These are phyloP conservation scores for Penicillium decumbens DNA, from an alignment of 2,329 filamentous ascomycete species.

Conservation along the genomic window DNA sequence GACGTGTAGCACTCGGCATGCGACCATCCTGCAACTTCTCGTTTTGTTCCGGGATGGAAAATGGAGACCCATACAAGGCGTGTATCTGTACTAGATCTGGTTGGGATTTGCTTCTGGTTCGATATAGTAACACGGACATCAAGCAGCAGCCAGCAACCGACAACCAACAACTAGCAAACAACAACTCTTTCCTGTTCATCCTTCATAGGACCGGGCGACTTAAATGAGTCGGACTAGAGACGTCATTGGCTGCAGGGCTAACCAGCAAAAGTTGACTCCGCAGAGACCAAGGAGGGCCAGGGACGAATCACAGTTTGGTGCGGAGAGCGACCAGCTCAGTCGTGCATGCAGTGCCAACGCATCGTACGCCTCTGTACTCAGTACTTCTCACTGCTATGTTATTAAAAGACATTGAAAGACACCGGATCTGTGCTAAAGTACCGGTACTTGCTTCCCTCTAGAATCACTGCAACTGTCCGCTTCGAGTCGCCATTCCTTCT, in stretches of 20 bases:
- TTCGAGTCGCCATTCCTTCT: conserved; percentile 25
- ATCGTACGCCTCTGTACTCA: conserved; percentile 21
- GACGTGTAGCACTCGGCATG: neutral
- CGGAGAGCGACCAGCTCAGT: conserved; percentile 23
- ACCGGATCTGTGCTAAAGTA: neutral
- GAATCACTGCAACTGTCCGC: conserved; percentile 26
- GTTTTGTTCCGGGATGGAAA: neutral
- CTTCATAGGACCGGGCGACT: too few species aligned
- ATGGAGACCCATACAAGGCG: too few species aligned
- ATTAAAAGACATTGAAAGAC: too few species aligned
- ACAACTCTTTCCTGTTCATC: too few species aligned
- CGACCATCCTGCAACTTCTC: neutral
- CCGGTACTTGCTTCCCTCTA: neutral
- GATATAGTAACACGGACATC: neutral
- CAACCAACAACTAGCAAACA: too few species aligned
- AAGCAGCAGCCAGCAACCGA: neutral
- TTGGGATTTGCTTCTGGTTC: too few species aligned
- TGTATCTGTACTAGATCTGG: too few species aligned
- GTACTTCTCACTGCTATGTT: conserved; percentile 5
- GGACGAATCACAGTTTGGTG: conserved; percentile 25
- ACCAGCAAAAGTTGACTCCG: conserved; percentile 21
- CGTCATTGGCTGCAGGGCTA: neutral
- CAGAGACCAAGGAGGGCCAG: conserved; percentile 21
- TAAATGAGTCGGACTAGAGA: too few species aligned
- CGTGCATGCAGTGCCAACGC: conserved; percentile 34